These are phyloP conservation scores for Chrysophaeum taylorii DNA, from an alignment of 352 stramenopile genomes.

Conservation along the genomic window DNA sequence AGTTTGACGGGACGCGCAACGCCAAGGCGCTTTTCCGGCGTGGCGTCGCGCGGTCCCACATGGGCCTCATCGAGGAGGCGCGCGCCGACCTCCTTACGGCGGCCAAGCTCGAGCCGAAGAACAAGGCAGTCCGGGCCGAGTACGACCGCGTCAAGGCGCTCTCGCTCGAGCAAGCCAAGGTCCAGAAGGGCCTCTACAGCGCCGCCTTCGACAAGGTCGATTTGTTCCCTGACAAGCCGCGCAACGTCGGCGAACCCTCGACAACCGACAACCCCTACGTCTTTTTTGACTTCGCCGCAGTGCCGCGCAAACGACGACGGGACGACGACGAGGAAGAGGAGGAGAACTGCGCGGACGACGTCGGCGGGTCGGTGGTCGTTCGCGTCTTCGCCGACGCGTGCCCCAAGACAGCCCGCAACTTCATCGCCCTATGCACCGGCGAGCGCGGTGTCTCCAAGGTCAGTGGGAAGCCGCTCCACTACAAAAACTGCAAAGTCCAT, in stretches of 20 bases:
- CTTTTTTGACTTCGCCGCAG: constrained; percentile 93
- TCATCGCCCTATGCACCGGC: constrained; percentile 78
- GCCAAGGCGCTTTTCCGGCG: constrained; percentile 70
- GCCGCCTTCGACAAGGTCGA: constrained; percentile 85
- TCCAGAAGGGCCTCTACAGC: constrained; percentile 89
- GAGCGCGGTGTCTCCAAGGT: constrained; percentile 59
- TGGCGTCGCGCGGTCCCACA: constrained; percentile 49
- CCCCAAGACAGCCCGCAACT: constrained; percentile 88
- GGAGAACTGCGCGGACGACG: no score
- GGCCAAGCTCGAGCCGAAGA: constrained; percentile 52
- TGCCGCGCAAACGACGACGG: constrained; percentile 44
- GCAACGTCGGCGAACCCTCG: constrained; percentile 43
- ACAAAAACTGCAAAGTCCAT: constrained; percentile 81
- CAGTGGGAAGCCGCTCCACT: constrained; percentile 57
- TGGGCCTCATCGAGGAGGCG: constrained; percentile 60
- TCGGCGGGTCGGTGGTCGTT: constrained; percentile 8
- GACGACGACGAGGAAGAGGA: neutral
- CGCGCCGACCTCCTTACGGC: constrained; percentile 59
- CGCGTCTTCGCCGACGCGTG: constrained; percentile 66
- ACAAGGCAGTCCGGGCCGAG: constrained; percentile 57
- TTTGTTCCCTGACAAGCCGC: constrained; percentile 94
- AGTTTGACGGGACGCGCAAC: constrained; percentile 48
- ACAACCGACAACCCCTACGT: constrained; percentile 82
- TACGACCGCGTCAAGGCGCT: constrained; percentile 43
- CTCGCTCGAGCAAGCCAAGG: constrained; percentile 65